Evolutionary conservation across 2,329 filamentous ascomycete genomes (phyloP), one percentile per base, ranked within the genome.

Genomic region (Westerdykella aurantiaca): DNA sequence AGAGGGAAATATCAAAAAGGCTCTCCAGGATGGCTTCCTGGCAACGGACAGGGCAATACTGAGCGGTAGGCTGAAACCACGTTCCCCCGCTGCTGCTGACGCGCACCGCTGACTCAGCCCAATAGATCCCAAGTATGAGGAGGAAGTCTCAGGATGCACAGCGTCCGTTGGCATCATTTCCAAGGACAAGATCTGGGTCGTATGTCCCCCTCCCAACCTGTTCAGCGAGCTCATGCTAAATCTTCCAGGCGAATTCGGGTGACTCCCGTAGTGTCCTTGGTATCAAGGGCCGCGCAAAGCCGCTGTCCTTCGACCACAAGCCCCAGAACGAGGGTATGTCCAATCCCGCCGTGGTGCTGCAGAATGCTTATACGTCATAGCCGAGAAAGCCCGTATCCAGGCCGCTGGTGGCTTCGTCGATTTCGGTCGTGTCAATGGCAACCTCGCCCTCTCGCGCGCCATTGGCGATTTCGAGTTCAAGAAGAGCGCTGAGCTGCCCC

Each of bases 391-490:
- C 54, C 83, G 93, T 62, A 98, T 98, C 62, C 91, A 83, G 61
- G 90, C 91, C 45, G 93, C 93, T 37, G 93, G 93, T 66, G 93
- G 93, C 39, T 97, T 97, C 59, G 93, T 98, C 64, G 93, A 98
- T 69, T 98, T 97, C 66, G 93, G 93, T 52, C 87, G 93, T 65
- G 93, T 98, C 59, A 98, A 98, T 69, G 93, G 93, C 67, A 98
- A 98, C 70, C 81, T 98, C 37, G 93, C 93, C 38, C 77, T 98
- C 49, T 98, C 93, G 50, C 86, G 93, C 69, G 93, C 93, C 58
- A 96, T 98, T 69, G 93, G 93, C 58, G 93, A 98, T 69, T 98
- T 98, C 65, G 93, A 98, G 69, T 98, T 98, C 80, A 98, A 98
- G 80, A 97, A 97, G 79, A 95, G 89, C 68, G 87, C 91, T 57